phyloP scores from a whole-genome alignment of 345 rosid genomes.

The Moricandia arvensis region DNA sequence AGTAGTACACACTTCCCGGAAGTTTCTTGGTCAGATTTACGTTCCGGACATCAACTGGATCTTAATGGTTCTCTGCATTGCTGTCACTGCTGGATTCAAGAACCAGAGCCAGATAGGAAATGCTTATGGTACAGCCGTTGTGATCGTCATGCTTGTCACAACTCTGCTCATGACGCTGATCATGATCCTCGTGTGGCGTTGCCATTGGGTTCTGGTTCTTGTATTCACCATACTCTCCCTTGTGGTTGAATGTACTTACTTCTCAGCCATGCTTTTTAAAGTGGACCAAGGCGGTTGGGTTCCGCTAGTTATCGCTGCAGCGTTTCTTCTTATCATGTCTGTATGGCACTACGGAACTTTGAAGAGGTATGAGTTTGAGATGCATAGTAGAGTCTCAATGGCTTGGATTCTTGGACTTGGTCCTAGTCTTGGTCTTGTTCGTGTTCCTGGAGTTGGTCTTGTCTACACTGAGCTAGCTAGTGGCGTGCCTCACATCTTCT shows the following conservation, averaged over 20 bases:
- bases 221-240: slow-evolving; percentile 66
- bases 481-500: slow-evolving; percentile 74
- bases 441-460: slow-evolving; percentile 81
- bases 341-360: slow-evolving; percentile 91
- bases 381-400: slow-evolving; percentile 60
- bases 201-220: slow-evolving; percentile 52
- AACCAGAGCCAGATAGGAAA: slow-evolving; percentile 79
- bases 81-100: slow-evolving; percentile 73
- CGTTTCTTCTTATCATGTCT: slow-evolving; percentile 78
- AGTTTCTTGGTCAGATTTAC: slow-evolving; percentile 81
- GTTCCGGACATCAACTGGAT: slow-evolving; percentile 88
- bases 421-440: slow-evolving; percentile 63
- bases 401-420: slow-evolving; percentile 53
- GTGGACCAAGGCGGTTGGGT: slow-evolving; percentile 88
- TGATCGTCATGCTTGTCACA: slow-evolving; percentile 85
- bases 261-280: slow-evolving; percentile 72
- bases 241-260: slow-evolving; percentile 76
- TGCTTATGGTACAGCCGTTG: slow-evolving; percentile 87
- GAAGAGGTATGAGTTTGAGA: slow-evolving; percentile 70
- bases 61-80: slow-evolving; percentile 79
- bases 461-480: slow-evolving; percentile 83
- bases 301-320: slow-evolving; percentile 74
- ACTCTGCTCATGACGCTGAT: slow-evolving; percentile 67
- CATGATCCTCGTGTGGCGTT: slow-evolving; percentile 89
- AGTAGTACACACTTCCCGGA: slow-evolving; percentile 80